Conservation (phyloP, 2,329 filamentous ascomycete species). For the Fusarium torulosum region DNA sequence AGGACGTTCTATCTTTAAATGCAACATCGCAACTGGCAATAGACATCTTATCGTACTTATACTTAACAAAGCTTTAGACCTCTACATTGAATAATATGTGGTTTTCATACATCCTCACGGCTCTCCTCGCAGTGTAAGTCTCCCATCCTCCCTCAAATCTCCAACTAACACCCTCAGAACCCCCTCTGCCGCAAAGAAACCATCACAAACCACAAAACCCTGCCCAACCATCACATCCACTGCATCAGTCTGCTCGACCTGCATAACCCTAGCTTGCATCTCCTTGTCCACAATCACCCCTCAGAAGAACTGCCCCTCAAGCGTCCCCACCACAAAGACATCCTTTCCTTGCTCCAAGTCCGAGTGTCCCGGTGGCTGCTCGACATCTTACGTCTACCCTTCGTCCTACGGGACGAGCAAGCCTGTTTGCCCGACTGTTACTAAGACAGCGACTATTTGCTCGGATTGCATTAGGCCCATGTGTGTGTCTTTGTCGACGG, state of each 20-base stretch:
- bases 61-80: background rate
- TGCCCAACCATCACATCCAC: constrained; percentile 55
- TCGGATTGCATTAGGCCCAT: constrained; percentile 51
- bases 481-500: constrained; percentile 50
- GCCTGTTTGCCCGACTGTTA: constrained; percentile 53
- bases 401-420: constrained; percentile 33
- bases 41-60: background rate
- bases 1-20: background rate
- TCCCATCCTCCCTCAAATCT: background rate
- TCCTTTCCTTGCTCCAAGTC: constrained; percentile 43
- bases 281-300: constrained; percentile 50
- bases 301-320: constrained; percentile 48
- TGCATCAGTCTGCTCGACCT: constrained; percentile 51
- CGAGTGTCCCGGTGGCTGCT: constrained; percentile 44
- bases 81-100: constrained; percentile 12
- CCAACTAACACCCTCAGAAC: constrained; percentile 23
- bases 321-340: constrained; percentile 46
- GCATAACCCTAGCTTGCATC: constrained; percentile 50
- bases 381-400: constrained; percentile 43
- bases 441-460: constrained; percentile 50
- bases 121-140: constrained; percentile 21
- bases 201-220: constrained; percentile 1
- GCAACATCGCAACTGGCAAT: background rate
- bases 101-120: constrained; percentile 16
- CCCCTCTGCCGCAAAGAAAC: constrained; percentile 16